Percentiles rank a stretch among this genome's conserved stretches.
These are phyloP conservation scores for Pseudogymnoascus sp. DNA, from an alignment of 2,329 filamentous ascomycete species.

Conservation along the genomic window DNA sequence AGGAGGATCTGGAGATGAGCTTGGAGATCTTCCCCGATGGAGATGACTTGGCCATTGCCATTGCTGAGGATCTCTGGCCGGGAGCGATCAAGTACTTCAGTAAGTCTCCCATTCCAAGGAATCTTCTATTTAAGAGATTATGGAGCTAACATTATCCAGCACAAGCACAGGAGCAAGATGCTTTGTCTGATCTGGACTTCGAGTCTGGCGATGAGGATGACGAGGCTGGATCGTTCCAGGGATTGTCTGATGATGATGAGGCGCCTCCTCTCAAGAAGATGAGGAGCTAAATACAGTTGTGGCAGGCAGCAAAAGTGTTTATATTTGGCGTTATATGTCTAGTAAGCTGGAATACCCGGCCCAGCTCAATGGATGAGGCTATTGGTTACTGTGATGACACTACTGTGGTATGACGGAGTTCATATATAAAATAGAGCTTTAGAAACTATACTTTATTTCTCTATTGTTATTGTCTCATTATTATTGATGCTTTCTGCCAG, in stretches of 20 bases:
- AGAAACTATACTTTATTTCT: background rate
- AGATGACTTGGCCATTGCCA: constrained; percentile 71
- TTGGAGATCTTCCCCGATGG: constrained; percentile 84
- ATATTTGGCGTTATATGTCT: constrained; percentile 3
- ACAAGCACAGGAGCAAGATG: constrained; percentile 65
- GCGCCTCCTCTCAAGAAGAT: background rate
- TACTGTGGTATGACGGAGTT: background rate
- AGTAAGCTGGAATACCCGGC: constrained; percentile 11
- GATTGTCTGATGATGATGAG: background rate
- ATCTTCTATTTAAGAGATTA: constrained; percentile 25
- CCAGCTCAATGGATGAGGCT: background rate
- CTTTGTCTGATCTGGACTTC: constrained; percentile 63
- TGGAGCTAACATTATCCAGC: constrained; percentile 36
- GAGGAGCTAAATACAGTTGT: background rate
- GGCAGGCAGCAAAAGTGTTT: background rate
- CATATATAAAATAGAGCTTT: constrained; percentile 1
- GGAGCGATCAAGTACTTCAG: constrained; percentile 87
- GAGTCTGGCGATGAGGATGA: constrained; percentile 56
- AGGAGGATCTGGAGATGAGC: constrained; percentile 58
- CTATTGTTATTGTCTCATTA: background rate
- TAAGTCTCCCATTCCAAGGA: constrained; percentile 45
- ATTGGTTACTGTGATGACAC: background rate
- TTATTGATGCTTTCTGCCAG: background rate
- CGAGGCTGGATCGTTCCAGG: constrained; percentile 33
- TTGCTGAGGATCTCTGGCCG: constrained; percentile 86